Evolutionary conservation across 2,329 filamentous ascomycete genomes (phyloP).

Genomic region (Fusarium multiceps): DNA sequence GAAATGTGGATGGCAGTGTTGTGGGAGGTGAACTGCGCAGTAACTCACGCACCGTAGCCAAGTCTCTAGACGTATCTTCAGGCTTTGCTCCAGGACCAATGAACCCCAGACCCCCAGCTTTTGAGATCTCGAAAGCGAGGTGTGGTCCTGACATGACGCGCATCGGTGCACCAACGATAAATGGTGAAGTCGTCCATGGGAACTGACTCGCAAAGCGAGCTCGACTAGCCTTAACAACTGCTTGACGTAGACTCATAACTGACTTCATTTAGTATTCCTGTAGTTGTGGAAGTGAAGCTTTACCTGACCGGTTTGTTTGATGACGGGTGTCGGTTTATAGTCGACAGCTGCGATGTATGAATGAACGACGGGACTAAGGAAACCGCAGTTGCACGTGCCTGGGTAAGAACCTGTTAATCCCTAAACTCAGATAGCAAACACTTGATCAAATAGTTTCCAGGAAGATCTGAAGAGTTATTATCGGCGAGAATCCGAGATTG

Average conservation of each 20-base stretch:
- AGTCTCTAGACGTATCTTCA: slow-evolving; percentile 46
- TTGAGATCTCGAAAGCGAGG: slow-evolving; percentile 72
- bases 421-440: too few species aligned
- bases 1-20: slow-evolving; percentile 16
- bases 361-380: not conserved
- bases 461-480: not conserved
- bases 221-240: not conserved
- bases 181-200: slow-evolving; percentile 52
- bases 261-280: not conserved
- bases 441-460: not conserved
- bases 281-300: not conserved
- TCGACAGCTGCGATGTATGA: not conserved
- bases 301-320: not conserved
- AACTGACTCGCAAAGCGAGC: slow-evolving; percentile 19
- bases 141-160: slow-evolving; percentile 66
- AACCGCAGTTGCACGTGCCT: not conserved
- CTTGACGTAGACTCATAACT: slow-evolving; percentile 20
- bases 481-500: slow-evolving; percentile 15
- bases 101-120: slow-evolving; percentile 75
- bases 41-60: slow-evolving; percentile 46
- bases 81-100: slow-evolving; percentile 55
- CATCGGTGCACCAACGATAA: slow-evolving; percentile 76
- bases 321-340: not conserved
- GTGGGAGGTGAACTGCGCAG: slow-evolving; percentile 25
- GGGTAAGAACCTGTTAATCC: too few species aligned